Conservation (phyloP, 75 land plant genomes). For the Pinus taeda region DNA sequence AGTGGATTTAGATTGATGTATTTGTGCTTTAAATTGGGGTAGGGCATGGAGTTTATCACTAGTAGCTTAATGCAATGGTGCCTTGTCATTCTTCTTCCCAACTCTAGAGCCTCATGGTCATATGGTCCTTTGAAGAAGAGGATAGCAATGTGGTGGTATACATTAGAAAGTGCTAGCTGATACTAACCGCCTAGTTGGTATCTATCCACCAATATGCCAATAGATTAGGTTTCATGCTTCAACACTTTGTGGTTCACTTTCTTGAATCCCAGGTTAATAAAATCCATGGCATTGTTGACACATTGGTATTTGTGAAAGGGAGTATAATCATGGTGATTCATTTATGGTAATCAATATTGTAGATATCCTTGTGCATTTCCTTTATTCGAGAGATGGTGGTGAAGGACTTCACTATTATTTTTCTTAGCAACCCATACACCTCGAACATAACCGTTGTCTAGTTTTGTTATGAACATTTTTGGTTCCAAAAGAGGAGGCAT, state of each 20-base stretch:
- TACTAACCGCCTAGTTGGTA: neutral
- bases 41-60: slow-evolving; percentile 7
- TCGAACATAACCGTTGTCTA: neutral
- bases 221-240: slow-evolving; percentile 16
- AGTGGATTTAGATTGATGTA: no score
- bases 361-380: slow-evolving; percentile 36
- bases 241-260: slow-evolving; percentile 10
- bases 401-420: slow-evolving; percentile 21
- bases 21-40: no score
- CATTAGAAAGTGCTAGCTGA: neutral
- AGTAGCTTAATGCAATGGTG: slow-evolving; percentile 26
- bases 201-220: neutral
- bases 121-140: slow-evolving; percentile 30
- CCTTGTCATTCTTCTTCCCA: slow-evolving; percentile 26
- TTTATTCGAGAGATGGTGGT: slow-evolving; percentile 24
- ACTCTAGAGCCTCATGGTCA: slow-evolving; percentile 30
- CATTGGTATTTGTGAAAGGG: slow-evolving; percentile 14
- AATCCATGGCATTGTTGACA: slow-evolving; percentile 7
- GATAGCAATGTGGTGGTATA: neutral
- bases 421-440: neutral
- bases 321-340: slow-evolving; percentile 9
- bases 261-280: neutral
- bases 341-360: slow-evolving; percentile 14
- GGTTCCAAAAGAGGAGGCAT: no score
- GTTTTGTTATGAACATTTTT: no score